These are phyloP conservation scores for Papiliotrema flavescens DNA, from an alignment of 1,284 basidiomycete species.

Conservation along the genomic window DNA sequence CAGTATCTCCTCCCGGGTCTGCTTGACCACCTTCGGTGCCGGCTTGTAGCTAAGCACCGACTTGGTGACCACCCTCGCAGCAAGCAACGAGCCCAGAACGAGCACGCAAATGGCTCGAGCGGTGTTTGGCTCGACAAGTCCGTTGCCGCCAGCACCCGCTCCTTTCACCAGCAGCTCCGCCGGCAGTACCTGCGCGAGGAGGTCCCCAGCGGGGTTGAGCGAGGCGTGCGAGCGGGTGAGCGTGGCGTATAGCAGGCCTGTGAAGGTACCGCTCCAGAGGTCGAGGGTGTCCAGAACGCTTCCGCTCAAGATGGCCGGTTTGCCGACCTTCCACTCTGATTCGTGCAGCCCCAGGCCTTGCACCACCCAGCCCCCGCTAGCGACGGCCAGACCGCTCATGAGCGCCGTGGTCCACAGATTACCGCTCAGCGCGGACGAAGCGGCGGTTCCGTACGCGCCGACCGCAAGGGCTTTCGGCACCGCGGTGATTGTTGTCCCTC, in stretches of 20 bases:
- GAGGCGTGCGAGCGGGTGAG: constrained; percentile 15
- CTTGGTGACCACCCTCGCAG: constrained; percentile 22
- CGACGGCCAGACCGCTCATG: constrained; percentile 31
- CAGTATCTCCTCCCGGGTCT: neutral
- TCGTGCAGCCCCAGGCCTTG: constrained; percentile 26
- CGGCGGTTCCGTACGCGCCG: neutral
- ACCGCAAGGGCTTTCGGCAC: constrained; percentile 13
- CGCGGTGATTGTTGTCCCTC: constrained; percentile 28
- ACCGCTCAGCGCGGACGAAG: neutral
- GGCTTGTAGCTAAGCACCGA: neutral
- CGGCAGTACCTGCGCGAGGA: constrained; percentile 15
- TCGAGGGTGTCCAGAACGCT: constrained; percentile 36
- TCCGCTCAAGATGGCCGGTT: constrained; percentile 30
- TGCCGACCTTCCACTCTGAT: constrained; percentile 25
- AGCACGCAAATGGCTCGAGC: constrained; percentile 31
- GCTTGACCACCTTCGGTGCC: neutral
- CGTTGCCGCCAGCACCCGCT: neutral
- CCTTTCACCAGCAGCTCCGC: constrained; percentile 6
- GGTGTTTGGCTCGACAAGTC: neutral
- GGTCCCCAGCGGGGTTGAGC: constrained; percentile 9
- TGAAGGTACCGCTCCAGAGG: constrained; percentile 31
- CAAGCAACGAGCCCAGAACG: constrained; percentile 26
- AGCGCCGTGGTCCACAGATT: constrained; percentile 28
- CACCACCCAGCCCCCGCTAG: constrained; percentile 36
- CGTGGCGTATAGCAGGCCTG: constrained; percentile 21